Evolutionary conservation across 1,139 yeast species (phyloP), one percentile per base, ranked within the genome.

Genomic region (Blastobotrys capitulatus): DNA sequence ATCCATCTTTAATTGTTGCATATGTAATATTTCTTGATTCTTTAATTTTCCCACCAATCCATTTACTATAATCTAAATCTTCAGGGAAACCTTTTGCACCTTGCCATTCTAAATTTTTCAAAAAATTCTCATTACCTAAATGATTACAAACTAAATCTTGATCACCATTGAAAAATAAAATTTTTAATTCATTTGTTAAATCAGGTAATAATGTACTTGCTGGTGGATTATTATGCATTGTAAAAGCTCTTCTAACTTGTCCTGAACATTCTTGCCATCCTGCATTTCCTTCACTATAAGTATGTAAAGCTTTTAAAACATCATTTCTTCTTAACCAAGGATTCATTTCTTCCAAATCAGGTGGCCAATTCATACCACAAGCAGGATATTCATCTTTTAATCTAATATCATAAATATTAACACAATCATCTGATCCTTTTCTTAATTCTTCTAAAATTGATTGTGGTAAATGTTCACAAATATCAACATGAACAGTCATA

Each of bases 331-430:
- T 71, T 52, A 92, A 75, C 61, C 86, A 92, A 9, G 80, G 77
- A 0, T 76, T 70, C 13, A 89, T 82, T 44, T 69, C 58, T 0
- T 67, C 70, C 55, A 90, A 70, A 56, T 81, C 92, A 22, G 78
- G 78, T 0, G 99, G 99, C 99, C 99, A 92, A 63, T 86, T 85
- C 80, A 81, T 76, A 5, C 98, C 98, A 69, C 99, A 92, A 0
- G 86, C 71, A 0, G 97, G 97, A 58, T 71, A 88, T 0, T 80
- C 67, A 63, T 92, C 97, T 31, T 69, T 72, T 49, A 85, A 70
- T 32, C 86, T 75, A 51, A 80, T 78, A 65, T 92, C 96, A 65
- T 92, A 92, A 76, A 88, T 82, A 66, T 92, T 92, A 58, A 79
- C 60, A 64, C 98, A 90, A 2, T 63, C 57, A 15, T 70, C 63